Base-by-base conservation (phyloP, 139 green algal genomes). In the Tetradesmus obliquus region DNA sequence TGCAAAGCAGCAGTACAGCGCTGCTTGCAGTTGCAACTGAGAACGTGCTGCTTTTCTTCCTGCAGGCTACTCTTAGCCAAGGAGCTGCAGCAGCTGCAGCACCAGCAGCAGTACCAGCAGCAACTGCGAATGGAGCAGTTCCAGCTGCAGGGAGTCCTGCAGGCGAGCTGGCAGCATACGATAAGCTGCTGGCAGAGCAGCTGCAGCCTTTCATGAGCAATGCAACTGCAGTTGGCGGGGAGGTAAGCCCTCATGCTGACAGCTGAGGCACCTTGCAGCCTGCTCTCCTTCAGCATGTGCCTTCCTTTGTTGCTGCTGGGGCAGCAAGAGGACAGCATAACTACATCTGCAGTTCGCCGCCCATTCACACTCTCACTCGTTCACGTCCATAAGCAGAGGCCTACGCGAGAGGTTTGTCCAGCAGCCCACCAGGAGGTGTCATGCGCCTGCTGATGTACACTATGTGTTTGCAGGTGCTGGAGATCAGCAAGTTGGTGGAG, bases 401-500 rank as follows among this genome's bases (percentile, higher is more conserved):
- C n/a, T n/a, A n/a, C n/a, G n/a, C n/a, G n/a, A n/a, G n/a, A n/a
- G n/a, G n/a, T n/a, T n/a, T n/a, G n/a, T n/a, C n/a, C n/a, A n/a
- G n/a, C n/a, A n/a, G n/a, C n/a, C n/a, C n/a, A n/a, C n/a, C n/a
- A n/a, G n/a, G n/a, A n/a, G n/a, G n/a, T n/a, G n/a, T n/a, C n/a
- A n/a, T n/a, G n/a, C n/a, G n/a, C 10, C 51, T 55, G 32, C 7
- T 86, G 81, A 58, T 51, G 2, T n/a, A 2, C 62, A 12, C 51
- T 80, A 4, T 22, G 71, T 54, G n/a, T 1, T 51, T 92, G 84
- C 92, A 96, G 94, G 89, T 94, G 6, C 86, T 88, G 51, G 81
- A 94, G 51, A 87, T 79, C 69, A 94, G 89, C 58, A 79, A 93
- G 58, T 24, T 90, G 4, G 82, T 95, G 55, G 88, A 93, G 22